Base-by-base conservation (phyloP, 2,329 filamentous ascomycete species). In the Diaporthe nobilis region DNA sequence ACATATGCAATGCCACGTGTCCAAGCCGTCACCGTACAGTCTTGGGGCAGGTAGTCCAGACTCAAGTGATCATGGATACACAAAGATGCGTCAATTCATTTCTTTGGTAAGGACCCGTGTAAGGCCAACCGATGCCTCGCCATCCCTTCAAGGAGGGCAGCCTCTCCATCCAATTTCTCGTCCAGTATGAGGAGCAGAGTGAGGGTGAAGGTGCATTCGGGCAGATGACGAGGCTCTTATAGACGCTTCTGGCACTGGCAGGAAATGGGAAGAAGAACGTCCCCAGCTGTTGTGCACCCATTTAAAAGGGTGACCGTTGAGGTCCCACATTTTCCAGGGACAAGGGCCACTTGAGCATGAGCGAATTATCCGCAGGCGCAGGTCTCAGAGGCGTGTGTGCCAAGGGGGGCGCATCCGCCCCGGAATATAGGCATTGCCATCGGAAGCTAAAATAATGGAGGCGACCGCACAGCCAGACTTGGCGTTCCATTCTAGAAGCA, bases 361-460 rank as follows among this genome's bases (percentile, higher is more conserved):
- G 60, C 25, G n/a, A 31, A 63, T 63, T 47, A 20, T 47, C n/a
- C 39, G 25, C 58, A 12, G 58, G n/a, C 25, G 60, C 39, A 47
- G 39, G 2, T 28, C 39, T 44, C 39, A 47, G 60, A 47, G 39
- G 31, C 60, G 60, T 31, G n/a, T 31, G 4, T 44, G 5, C 13
- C n/a, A 31, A 12, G n/a, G n/a, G 60, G 39, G 15, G n/a, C 8
- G 25, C 12, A 63, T 13, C 58, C 60, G 60, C n/a, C 60, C 60
- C 60, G 39, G 60, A 63, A 47, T 63, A 47, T 63, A 63, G 60
- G 60, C 60, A 47, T 63, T 20, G 39, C 37, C 39, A 17, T 63
- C n/a, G 60, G 60, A 31, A 63, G 39, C 31, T 47, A 63, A 47
- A 63, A 28, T 47, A 22, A 25, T 47, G 60, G 60, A 25, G 60